Evolutionary conservation across 2,329 filamentous ascomycete species (phyloP).

Genomic region (Exophiala sideris): DNA sequence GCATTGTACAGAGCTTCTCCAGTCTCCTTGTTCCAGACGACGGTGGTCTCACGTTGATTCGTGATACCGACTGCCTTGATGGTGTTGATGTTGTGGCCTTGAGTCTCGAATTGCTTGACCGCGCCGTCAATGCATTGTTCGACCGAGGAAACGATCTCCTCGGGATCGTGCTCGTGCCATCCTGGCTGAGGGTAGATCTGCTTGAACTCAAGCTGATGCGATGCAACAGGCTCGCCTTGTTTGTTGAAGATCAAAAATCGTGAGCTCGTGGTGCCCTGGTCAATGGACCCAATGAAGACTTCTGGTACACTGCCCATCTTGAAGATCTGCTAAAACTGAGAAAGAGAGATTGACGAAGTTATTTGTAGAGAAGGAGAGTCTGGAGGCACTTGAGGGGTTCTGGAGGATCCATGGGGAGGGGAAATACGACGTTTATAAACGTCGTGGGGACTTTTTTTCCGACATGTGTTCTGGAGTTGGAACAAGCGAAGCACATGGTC

Average conservation of each 20-base stretch:
- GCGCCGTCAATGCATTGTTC: conserved; percentile 76
- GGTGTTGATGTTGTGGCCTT: conserved; percentile 63
- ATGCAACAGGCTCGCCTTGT: conserved; percentile 71
- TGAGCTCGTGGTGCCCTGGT: conserved; percentile 86
- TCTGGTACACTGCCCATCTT: conserved; percentile 36
- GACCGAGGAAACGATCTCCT: conserved; percentile 71
- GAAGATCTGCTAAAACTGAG: neutral
- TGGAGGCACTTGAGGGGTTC: conserved; percentile 5
- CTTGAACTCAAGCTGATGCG: conserved; percentile 81
- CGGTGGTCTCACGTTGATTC: conserved; percentile 83
- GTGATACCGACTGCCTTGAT: conserved; percentile 81
- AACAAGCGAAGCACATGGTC: conserved; percentile 8
- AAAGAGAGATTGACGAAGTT: neutral
- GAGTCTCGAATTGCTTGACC: conserved; percentile 65
- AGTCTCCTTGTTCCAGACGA: conserved; percentile 78
- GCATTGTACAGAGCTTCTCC: conserved; percentile 80
- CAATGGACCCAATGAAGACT: conserved; percentile 80
- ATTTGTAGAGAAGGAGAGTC: neutral
- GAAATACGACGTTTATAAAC: conserved; percentile 13
- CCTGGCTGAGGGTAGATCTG: conserved; percentile 82
- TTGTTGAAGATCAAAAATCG: conserved; percentile 88
- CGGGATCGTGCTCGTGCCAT: conserved; percentile 89
- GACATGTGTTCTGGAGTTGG: conserved; percentile 11
- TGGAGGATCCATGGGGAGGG: conserved; percentile 18
- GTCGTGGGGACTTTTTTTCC: conserved; percentile 2